Evolutionary conservation across 371 early-diverging fungal genomes (phyloP).

Genomic region (Basidiobolus meristosporus): DNA sequence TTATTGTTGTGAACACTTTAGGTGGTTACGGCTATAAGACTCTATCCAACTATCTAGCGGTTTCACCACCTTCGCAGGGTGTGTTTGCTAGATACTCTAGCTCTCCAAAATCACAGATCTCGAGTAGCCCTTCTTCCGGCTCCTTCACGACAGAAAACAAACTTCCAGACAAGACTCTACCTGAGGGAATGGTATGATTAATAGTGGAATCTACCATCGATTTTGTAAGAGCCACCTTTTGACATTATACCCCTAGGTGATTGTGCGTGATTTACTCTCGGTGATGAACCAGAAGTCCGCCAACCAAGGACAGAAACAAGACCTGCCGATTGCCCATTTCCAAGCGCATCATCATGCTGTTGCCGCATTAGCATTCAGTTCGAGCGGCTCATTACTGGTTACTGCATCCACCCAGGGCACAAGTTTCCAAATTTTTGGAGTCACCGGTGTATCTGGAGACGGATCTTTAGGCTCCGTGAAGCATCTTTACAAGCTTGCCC

Average conservation of each 20-base stretch:
- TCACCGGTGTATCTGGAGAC: too few species aligned
- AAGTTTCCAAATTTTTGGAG: conserved; percentile 52
- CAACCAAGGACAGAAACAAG: too few species aligned
- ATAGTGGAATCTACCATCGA: neutral
- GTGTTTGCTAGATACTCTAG: neutral
- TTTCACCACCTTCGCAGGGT: conserved; percentile 1
- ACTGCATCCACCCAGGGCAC: conserved; percentile 58
- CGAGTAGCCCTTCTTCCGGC: neutral
- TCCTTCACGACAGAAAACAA: conserved; percentile 2
- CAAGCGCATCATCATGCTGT: conserved; percentile 55
- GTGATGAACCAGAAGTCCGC: conserved; percentile 11
- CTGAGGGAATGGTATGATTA: neutral
- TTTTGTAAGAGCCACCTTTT: too few species aligned
- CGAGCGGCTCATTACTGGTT: conserved; percentile 43
- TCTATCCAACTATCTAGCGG: conserved; percentile 19
- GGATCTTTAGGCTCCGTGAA: conserved; percentile 2
- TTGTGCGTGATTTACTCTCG: conserved; percentile 21
- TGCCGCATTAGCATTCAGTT: conserved; percentile 35
- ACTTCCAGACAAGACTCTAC: neutral
- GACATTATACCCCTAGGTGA: conserved; percentile 11
- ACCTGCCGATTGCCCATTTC: conserved; percentile 38
- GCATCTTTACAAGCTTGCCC: conserved; percentile 30
- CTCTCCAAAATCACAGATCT: conserved; percentile 1
- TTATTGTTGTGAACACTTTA: neutral
- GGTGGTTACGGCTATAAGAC: conserved; percentile 16